Base-by-base conservation (phyloP, 1,139 yeast genomes). In the Wickerhamiella pararugosa region DNA sequence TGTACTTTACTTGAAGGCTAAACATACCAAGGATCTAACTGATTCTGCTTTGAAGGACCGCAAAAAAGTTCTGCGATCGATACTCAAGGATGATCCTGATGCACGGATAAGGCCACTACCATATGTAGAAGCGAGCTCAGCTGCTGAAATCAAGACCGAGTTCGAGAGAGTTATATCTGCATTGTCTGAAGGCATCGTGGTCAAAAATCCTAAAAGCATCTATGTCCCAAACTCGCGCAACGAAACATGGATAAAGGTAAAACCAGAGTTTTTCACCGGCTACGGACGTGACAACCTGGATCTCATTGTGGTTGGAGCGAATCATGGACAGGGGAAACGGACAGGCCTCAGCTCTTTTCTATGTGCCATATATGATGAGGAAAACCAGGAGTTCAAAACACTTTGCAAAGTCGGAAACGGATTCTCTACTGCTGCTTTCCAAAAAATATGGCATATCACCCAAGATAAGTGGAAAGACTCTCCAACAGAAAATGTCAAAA, bases 401-500 rank as follows among this genome's bases (percentile, higher is more conserved):
- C 79, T 90, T 48, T 80, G 94, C 51, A 70, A 73, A 33, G 83
- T 86, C 33, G 92, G 94, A 0, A 86, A 87, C 54, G 97, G 97
- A 0, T 75, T 90, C 49, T 73, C 82, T 7, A 60, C 64, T 4
- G 71, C 67, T 1, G 90, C 80, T 44, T 77, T 69, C 48, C 70
- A 70, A 33, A 66, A 65, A 42, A 77, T 90, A 32, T 73, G 72
- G 36, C 64, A 75, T 25, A 47, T 65, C 7, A 75, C 93, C 0
- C 61, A 66, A 32, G 76, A 75, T 1, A 70, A 72, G 47, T 83
- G 94, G 94, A 2, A 72, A 76, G 28, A 29, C 6, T 0, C 38
- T 53, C 0, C 60, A 63, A n/a, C 48, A 67, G 37, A 37, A 1
- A 45, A 47, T 43, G 42, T 51, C 1, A 36, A 37, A 5, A n/a